Evolutionary conservation across 495 filamentous ascomycete genomes (phyloP), one percentile per base, ranked within the genome.

Genomic region (Staphylotrichum tortipilum): DNA sequence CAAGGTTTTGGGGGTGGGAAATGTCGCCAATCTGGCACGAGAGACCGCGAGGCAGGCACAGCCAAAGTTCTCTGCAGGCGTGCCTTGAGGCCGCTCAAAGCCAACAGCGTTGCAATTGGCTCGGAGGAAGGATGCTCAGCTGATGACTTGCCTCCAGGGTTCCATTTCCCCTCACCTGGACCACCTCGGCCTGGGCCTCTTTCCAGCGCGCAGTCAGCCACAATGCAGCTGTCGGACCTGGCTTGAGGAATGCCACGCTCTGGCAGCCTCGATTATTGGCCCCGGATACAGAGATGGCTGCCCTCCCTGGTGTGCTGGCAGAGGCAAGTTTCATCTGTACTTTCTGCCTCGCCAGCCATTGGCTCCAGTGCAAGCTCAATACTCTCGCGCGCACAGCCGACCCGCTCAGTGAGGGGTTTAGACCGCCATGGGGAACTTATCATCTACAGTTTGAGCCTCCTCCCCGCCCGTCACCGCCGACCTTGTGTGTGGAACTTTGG

Each of bases 271-370:
- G 22, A 30, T 24, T 19, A 36, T 44, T 43, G 29, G 28, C 28
- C 26, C 28, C 28, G 28, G 22, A 7, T 28, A 28, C 6, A 17
- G 7, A 24, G 28, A 47, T 26, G 51, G 47, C 54, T 54, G 36
- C 62, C 62, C 62, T 58, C 53, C 59, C 58, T 62, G 62, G 52
- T 62, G 62, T 45, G 62, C 35, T 65, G 62, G 59, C 62, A 58
- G 34, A 43, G 40, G 42, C 22, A 48, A 28, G 58, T 64, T 64
- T 62, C 61, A 62, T 53, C 36, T 50, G 29, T 29, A 34, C 11
- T 17, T 11, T 11, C 19, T 12, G 7, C 17, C 28, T 14, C 40
- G 14, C 26, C 4, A 35, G 46, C 42, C n/a, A 64, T 62, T 61
- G 61, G 61, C 45, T 44, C 34, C 24, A 18, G 43, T 23, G 8